Evolutionary conservation across 2,329 filamentous ascomycete genomes (phyloP).

Genomic region (Neocatenulostroma microsporum): DNA sequence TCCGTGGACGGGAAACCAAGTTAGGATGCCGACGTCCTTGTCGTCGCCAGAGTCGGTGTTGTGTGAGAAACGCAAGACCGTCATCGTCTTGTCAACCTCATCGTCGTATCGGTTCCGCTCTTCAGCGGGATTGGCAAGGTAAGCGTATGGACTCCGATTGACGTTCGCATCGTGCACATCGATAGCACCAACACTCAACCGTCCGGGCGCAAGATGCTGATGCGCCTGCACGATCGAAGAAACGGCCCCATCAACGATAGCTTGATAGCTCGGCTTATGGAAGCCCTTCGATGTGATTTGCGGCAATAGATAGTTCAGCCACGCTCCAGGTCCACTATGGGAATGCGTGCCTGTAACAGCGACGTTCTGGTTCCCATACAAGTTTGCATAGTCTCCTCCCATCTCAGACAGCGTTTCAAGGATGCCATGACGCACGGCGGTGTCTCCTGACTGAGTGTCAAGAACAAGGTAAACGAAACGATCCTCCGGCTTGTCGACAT

Average conservation of each 20-base stretch:
- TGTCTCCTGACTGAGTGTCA: constrained; percentile 82
- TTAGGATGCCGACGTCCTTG: constrained; percentile 72
- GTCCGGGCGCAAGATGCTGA: constrained; percentile 59
- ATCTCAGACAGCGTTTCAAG: constrained; percentile 62
- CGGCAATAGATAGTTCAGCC: constrained; percentile 88
- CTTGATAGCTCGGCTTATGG: constrained; percentile 74
- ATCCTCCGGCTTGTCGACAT: constrained; percentile 56
- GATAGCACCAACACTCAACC: constrained; percentile 61
- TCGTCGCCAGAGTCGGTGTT: constrained; percentile 63
- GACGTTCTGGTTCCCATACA: constrained; percentile 73
- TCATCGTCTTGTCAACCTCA: constrained; percentile 68
- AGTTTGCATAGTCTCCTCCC: constrained; percentile 58
- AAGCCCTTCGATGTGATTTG: constrained; percentile 87
- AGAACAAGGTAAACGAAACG: constrained; percentile 82
- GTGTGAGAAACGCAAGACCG: constrained; percentile 60
- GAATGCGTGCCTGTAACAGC: constrained; percentile 90
- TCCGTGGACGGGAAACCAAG: constrained; percentile 88
- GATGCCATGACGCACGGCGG: constrained; percentile 80
- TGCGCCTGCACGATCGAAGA: constrained; percentile 78
- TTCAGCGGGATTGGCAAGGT: constrained; percentile 71
- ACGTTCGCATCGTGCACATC: constrained; percentile 71
- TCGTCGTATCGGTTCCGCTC: constrained; percentile 64
- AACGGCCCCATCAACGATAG: constrained; percentile 79
- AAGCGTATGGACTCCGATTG: constrained; percentile 82
- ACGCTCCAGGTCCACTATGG: constrained; percentile 83